phyloP scores from a whole-genome alignment of 2,329 filamentous ascomycete genomes.

The Trichophyton mentagrophytes region DNA sequence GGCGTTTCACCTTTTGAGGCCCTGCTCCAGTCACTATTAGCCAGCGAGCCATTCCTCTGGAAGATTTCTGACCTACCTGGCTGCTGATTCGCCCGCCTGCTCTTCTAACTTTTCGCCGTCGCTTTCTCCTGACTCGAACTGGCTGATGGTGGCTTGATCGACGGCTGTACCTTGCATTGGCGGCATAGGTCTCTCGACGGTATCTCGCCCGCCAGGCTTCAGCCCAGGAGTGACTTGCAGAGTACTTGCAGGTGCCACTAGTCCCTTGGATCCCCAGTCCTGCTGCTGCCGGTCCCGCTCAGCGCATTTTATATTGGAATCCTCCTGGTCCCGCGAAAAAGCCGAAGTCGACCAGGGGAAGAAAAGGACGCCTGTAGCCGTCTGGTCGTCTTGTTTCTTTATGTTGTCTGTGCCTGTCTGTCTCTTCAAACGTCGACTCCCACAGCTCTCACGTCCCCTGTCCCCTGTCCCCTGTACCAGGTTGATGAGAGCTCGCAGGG shows the following conservation, averaged over 20 bases:
- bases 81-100: neutral
- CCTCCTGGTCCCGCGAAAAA: neutral
- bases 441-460: neutral
- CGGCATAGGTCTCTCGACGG: neutral
- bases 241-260: neutral
- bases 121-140: neutral
- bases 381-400: neutral
- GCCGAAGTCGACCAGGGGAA: neutral
- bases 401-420: neutral
- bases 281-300: neutral
- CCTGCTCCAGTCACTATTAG: neutral
- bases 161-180: neutral
- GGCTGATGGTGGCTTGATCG: neutral
- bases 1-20: neutral
- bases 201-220: neutral
- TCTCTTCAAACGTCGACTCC: neutral
- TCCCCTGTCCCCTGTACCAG: neutral
- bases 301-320: neutral
- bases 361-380: neutral
- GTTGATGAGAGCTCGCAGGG: neutral
- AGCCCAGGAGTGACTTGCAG: neutral
- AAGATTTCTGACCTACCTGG: neutral
- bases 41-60: neutral
- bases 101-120: neutral
- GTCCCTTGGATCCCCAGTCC: neutral